A percentile compares a stretch with the other conserved stretches of the same genome.
phyloP scores from a whole-genome alignment of 805 yeast species.

The Metschnikowia matae region DNA sequence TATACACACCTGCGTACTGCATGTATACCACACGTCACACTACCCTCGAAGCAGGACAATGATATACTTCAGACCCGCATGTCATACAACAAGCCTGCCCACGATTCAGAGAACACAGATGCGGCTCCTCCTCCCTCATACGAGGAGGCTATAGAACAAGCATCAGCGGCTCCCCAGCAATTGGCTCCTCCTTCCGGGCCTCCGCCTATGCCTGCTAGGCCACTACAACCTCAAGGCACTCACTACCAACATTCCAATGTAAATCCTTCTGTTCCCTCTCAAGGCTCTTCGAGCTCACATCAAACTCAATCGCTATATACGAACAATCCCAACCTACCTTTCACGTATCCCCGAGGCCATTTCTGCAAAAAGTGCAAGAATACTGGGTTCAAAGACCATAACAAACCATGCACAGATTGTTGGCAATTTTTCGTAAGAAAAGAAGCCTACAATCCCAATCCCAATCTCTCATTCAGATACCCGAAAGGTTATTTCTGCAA shows the following conservation, averaged over 20 bases:
- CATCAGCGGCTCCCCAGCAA: constrained; percentile 1
- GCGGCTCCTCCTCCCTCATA: constrained; percentile 38
- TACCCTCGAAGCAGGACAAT: background rate
- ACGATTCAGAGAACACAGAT: background rate
- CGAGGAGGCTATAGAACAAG: constrained; percentile 37
- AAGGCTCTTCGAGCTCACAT: background rate
- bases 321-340: constrained; percentile 23
- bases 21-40: background rate
- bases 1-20: background rate
- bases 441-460: constrained; percentile 44
- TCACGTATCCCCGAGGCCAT: constrained; percentile 27
- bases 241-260: constrained; percentile 1
- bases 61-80: background rate
- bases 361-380: constrained; percentile 33
- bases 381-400: constrained; percentile 28
- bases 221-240: constrained; percentile 3
- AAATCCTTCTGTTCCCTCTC: background rate
- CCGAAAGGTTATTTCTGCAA: constrained; percentile 59
- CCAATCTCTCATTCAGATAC: constrained; percentile 58
- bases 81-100: background rate
- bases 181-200: constrained; percentile 9
- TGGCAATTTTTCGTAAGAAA: constrained; percentile 26
- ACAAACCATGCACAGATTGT: constrained; percentile 26
- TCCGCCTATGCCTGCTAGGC: constrained; percentile 8
- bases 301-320: constrained; percentile 13